These are phyloP conservation scores for Lipomyces orientalis DNA, from an alignment of 805 yeast species.

Conservation along the genomic window DNA sequence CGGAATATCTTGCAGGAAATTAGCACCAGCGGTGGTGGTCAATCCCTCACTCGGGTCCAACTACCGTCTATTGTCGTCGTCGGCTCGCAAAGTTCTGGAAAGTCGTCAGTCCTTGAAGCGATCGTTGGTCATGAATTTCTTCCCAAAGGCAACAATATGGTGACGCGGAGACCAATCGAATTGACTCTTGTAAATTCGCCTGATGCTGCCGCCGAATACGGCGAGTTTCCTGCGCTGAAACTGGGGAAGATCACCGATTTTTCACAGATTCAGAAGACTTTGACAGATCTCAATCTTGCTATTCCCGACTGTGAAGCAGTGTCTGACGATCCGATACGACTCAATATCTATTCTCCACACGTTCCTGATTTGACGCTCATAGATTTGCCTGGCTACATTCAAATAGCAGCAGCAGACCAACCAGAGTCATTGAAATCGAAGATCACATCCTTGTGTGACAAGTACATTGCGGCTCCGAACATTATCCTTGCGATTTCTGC, in stretches of 20 bases:
- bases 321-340: constrained; percentile 90
- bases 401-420: constrained; percentile 95
- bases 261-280: constrained; percentile 82
- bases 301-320: constrained; percentile 87
- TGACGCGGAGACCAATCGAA: constrained; percentile 96
- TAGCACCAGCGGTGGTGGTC: constrained; percentile 60
- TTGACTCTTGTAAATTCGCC: constrained; percentile 89
- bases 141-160: constrained; percentile 98
- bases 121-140: constrained; percentile 97
- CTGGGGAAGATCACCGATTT: constrained; percentile 85
- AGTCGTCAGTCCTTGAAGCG: constrained; percentile 92
- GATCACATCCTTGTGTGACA: constrained; percentile 79
- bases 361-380: constrained; percentile 94
- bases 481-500: constrained; percentile 95
- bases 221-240: constrained; percentile 91
- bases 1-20: constrained; percentile 76
- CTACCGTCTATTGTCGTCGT: constrained; percentile 95
- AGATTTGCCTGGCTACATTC: constrained; percentile 97
- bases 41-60: constrained; percentile 52
- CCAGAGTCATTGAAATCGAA: constrained; percentile 81
- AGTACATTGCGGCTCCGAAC: constrained; percentile 88
- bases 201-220: constrained; percentile 77
- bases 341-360: constrained; percentile 84
- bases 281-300: constrained; percentile 87
- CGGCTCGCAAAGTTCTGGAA: constrained; percentile 97